Conservation (phyloP, 306 rosid genomes). For the Prunus mume region DNA sequence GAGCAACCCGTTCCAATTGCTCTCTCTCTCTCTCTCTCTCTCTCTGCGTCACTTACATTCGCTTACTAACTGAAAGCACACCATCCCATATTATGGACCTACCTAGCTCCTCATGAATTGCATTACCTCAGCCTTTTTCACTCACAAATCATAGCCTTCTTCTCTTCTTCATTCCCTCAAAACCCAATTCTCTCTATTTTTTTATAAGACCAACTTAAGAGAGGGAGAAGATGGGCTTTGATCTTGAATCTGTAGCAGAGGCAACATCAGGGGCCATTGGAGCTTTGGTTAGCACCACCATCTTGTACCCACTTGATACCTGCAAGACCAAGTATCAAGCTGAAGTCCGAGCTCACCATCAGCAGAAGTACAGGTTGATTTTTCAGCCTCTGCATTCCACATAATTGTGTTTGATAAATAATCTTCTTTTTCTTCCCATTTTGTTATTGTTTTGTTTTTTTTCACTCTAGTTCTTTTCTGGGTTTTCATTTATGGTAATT, state of each 20-base stretch:
- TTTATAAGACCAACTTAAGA: not conserved
- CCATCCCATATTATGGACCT: not conserved
- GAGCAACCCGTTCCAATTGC: slow-evolving; percentile 7
- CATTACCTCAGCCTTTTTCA: not conserved
- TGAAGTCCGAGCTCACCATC: slow-evolving; percentile 70
- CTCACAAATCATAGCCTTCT: not conserved
- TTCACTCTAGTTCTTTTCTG: not conserved
- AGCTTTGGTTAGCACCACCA: slow-evolving; percentile 84
- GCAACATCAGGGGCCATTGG: slow-evolving; percentile 98
- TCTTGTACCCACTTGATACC: slow-evolving; percentile 89
- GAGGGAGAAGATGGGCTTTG: slow-evolving; percentile 49
- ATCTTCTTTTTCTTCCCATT: too few relatives aligned
- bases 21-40: too few relatives aligned
- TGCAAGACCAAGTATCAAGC: slow-evolving; percentile 98
- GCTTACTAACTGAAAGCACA: not conserved
- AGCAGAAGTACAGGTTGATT: slow-evolving; percentile 69
- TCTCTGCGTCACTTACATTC: slow-evolving; percentile 20
- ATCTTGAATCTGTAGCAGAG: slow-evolving; percentile 79
- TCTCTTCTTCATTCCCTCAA: slow-evolving; percentile 11
- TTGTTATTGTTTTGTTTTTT: not conserved
- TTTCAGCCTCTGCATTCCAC: slow-evolving; percentile 2
- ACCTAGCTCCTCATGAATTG: slow-evolving; percentile 8
- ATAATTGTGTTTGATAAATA: not conserved
- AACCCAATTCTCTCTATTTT: slow-evolving; percentile 21
- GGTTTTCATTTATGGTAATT: not conserved